These are phyloP conservation scores for Fragilaria radians DNA, from an alignment of 108 stramenopile species.

Conservation along the genomic window DNA sequence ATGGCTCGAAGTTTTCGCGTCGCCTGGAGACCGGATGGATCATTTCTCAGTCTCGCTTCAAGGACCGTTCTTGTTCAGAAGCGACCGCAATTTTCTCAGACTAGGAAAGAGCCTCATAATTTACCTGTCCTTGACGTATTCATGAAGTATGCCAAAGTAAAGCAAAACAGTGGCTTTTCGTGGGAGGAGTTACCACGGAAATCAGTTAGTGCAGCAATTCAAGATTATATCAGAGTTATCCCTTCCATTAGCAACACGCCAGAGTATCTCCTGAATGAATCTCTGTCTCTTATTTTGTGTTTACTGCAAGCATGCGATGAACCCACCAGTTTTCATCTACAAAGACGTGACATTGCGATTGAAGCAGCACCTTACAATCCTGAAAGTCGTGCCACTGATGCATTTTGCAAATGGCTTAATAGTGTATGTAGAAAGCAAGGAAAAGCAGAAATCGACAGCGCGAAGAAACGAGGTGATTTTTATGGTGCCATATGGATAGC, in stretches of 20 bases:
- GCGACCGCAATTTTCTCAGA: background rate
- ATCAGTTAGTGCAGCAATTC: background rate
- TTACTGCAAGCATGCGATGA: background rate
- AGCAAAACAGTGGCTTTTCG: background rate
- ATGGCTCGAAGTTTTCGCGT: conserved; percentile 80
- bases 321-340: background rate
- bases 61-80: background rate
- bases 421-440: background rate
- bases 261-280: conserved; percentile 4
- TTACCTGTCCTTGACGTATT: background rate
- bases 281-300: background rate
- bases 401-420: conserved; percentile 8
- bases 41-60: conserved; percentile 31
- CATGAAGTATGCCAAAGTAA: background rate
- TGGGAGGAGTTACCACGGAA: background rate
- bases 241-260: background rate
- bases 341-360: background rate
- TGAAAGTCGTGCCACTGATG: background rate
- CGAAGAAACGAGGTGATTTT: conserved; percentile 13
- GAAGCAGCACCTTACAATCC: background rate
- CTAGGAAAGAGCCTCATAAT: background rate
- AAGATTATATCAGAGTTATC: background rate
- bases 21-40: conserved; percentile 75
- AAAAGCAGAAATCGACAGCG: conserved; percentile 3
- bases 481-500: conserved; percentile 60